Evolutionary conservation across 2,329 filamentous ascomycete genomes (phyloP).

Genomic region (Aspergillus quadrilineatus): DNA sequence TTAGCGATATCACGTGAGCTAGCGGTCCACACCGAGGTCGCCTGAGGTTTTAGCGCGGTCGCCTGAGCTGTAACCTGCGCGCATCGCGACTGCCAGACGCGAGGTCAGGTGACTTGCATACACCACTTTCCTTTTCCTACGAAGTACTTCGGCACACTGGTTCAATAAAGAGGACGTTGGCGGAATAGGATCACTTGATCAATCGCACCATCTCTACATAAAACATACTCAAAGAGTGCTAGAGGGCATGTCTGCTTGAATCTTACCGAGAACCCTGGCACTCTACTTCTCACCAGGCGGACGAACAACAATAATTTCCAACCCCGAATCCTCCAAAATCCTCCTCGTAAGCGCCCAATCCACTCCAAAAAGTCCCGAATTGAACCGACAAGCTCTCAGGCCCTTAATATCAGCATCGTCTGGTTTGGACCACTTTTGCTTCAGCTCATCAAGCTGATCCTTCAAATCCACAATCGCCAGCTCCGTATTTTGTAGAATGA

Average conservation of each 20-base stretch:
- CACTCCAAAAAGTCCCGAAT: constrained; percentile 58
- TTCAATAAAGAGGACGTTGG: too few relatives aligned
- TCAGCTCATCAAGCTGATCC: constrained; percentile 38
- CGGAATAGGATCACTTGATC: not conserved
- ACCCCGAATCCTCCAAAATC: constrained; percentile 42
- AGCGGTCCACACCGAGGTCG: too few relatives aligned
- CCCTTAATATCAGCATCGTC: constrained; percentile 24
- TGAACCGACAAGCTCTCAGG: constrained; percentile 56
- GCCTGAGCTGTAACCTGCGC: too few relatives aligned
- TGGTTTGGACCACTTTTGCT: constrained; percentile 1
- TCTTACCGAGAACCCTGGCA: not conserved
- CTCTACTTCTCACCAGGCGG: constrained; percentile 18
- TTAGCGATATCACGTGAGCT: too few relatives aligned
- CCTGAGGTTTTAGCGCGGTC: too few relatives aligned
- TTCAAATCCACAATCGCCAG: constrained; percentile 52
- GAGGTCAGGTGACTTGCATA: not conserved
- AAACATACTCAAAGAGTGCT: not conserved
- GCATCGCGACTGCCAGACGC: not conserved
- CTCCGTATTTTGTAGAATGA: constrained; percentile 52
- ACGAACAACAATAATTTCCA: constrained; percentile 37
- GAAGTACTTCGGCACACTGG: too few relatives aligned
- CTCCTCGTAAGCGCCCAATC: constrained; percentile 52
- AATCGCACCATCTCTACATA: not conserved
- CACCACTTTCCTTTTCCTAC: not conserved
- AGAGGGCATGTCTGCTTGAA: not conserved